Conservation (phyloP, 225 moss, liverwort and hornwort genomes). For the Polytrichum formosum region DNA sequence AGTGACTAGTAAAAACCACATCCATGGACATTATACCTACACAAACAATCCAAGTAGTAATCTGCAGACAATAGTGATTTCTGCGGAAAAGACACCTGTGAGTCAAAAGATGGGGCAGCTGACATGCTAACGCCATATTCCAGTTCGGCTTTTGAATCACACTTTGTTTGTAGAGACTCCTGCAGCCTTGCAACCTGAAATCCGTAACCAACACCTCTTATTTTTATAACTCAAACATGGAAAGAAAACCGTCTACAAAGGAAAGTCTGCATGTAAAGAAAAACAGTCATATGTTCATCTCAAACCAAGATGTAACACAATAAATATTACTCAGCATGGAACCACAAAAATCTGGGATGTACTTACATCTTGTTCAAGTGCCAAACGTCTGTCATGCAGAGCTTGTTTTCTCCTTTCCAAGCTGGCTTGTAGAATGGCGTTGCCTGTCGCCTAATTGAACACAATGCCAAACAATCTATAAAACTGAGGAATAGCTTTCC, state of each 20-base stretch:
- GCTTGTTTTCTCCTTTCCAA: conserved; percentile 68
- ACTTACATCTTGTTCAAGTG: conserved; percentile 65
- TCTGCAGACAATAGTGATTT: too few species aligned
- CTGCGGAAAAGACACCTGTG: conserved; percentile 29
- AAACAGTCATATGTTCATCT: too few species aligned
- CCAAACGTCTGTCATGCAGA: conserved; percentile 58
- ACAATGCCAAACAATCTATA: not conserved
- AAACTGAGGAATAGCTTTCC: too few species aligned
- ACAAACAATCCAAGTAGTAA: too few species aligned
- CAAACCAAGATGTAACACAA: too few species aligned
- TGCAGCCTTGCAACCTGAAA: conserved; percentile 59
- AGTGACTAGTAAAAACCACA: too few species aligned
- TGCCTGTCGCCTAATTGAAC: conserved; percentile 44
- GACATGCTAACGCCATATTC: conserved; percentile 61
- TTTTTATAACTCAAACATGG: not conserved
- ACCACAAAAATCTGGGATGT: too few species aligned
- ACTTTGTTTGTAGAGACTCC: conserved; percentile 52
- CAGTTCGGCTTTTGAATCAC: conserved; percentile 46
- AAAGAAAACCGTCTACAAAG: not conserved
- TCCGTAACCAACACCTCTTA: not conserved
- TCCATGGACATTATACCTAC: too few species aligned
- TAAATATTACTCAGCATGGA: too few species aligned
- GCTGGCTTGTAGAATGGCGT: conserved; percentile 58
- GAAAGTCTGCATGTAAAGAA: too few species aligned
- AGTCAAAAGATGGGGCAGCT: conserved; percentile 44